A percentile compares a stretch with the other conserved stretches of the same genome.
phyloP scores from a whole-genome alignment of 805 yeast species.

The Teunomyces pallodes region DNA sequence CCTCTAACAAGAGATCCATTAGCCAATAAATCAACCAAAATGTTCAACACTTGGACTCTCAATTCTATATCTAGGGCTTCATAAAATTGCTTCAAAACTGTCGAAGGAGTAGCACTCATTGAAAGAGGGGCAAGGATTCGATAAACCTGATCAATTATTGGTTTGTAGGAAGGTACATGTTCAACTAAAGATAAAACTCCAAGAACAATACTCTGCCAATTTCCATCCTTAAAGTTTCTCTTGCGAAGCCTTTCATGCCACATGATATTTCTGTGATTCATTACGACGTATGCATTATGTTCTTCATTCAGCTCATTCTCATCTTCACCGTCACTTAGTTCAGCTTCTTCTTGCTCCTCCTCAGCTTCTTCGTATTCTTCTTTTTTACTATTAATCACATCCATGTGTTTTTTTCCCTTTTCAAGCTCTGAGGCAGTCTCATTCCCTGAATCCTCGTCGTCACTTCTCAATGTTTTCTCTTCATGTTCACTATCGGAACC shows the following conservation, averaged over 20 bases:
- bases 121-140: constrained; percentile 57
- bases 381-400: not conserved
- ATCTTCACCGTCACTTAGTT: constrained; percentile 20
- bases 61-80: constrained; percentile 48
- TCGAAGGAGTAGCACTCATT: constrained; percentile 45
- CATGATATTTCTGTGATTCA: constrained; percentile 56
- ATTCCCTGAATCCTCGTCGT: constrained; percentile 21
- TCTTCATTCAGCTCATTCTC: constrained; percentile 16
- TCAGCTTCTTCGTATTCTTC: constrained; percentile 18
- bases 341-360: constrained; percentile 15
- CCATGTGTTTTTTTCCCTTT: constrained; percentile 1
- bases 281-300: constrained; percentile 45
- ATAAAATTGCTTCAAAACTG: constrained; percentile 56
- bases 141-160: constrained; percentile 50
- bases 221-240: constrained; percentile 77
- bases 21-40: constrained; percentile 61
- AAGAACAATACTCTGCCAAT: constrained; percentile 76
- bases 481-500: constrained; percentile 21
- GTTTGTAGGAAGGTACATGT: constrained; percentile 52
- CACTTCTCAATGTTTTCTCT: constrained; percentile 18
- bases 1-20: constrained; percentile 58
- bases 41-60: constrained; percentile 56
- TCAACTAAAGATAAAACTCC: constrained; percentile 68
- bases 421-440: constrained; percentile 16
- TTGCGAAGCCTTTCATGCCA: constrained; percentile 81